Conservation (phyloP, 192 early-diverging fungal genomes). For the Coemansia asiatica region DNA sequence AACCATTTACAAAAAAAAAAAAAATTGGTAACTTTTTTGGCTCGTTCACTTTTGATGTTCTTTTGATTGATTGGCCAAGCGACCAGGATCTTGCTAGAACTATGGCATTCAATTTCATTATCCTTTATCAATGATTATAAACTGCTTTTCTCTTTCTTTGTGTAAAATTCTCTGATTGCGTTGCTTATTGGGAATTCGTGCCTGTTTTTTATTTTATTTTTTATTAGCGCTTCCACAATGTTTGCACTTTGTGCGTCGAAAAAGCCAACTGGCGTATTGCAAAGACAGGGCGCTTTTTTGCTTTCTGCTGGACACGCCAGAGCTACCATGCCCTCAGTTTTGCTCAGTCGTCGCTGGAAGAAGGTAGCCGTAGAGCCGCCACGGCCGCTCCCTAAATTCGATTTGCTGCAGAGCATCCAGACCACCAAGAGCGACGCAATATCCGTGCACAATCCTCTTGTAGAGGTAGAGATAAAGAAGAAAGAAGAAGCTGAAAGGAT, state of each 20-base stretch:
- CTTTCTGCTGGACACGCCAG: background rate
- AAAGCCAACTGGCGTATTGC: background rate
- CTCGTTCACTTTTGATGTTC: no score
- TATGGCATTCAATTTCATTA: no score
- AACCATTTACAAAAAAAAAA: no score
- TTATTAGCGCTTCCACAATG: background rate
- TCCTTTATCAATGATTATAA: no score
- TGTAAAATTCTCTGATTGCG: no score
- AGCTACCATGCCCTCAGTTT: constrained; percentile 4
- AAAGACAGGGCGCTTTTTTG: background rate
- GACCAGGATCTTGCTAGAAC: no score
- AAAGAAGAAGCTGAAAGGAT: background rate
- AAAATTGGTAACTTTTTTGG: no score
- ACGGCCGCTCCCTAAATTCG: constrained; percentile 4
- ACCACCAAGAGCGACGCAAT: background rate
- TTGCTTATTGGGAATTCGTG: no score
- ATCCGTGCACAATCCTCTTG: constrained; percentile 42
- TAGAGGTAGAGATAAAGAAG: constrained; percentile 3
- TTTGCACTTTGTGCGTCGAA: constrained; percentile 2
- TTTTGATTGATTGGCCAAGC: no score
- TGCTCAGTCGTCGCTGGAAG: constrained; percentile 28
- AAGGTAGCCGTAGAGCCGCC: background rate
- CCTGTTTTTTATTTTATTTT: background rate
- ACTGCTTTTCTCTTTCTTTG: background rate
- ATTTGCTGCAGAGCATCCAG: constrained; percentile 10